Evolutionary conservation across 169 alveolate genomes (phyloP), one percentile per base, ranked within the genome.

Genomic region (Eimeria nieschulzi): DNA sequence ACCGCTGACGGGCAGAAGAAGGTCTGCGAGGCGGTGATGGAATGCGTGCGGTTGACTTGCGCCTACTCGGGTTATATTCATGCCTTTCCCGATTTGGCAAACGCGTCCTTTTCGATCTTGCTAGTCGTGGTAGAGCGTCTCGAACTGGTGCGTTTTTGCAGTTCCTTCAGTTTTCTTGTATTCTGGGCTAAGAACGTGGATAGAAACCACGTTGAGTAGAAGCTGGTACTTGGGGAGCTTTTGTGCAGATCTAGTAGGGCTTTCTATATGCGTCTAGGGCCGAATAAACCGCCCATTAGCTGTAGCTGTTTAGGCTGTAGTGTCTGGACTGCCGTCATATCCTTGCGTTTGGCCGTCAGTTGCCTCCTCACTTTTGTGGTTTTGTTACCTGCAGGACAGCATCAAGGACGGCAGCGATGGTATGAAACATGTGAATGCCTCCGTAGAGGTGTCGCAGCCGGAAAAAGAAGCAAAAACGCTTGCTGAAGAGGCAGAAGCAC

Each of bases 11-110:
- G 90, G 2, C 76, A 82, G 13, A 82, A 82, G 54, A 82, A 63
- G 12, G 90, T 82, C 21, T 82, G 90, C 90, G 90, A 82, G 76
- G 90, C 90, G 90, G 90, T 61, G 78, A 25, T 82, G 90, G 90
- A 82, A 63, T 82, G 61, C 59, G 46, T 82, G 78, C 90, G 90
- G 23, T 63, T 82, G 63, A 63, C 78, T 19, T 82, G 64, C 59
- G 75, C 55, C 9, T 82, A 82, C 26, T 82, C 90, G 7, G 90
- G 66, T 1, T 82, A 82, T 33, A 82, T 82, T 17, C 90, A 82
- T 63, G 75, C 78, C 76, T 82, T 23, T 23, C 53, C 79, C 9
- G 79, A 55, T 7, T 19, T 82, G 76, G 78, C 56, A 3, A 2
- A 39, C 0, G 90, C 90, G 0, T 76, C 78, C 8, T 82, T 82